Base-by-base conservation (phyloP, 202 grass and related monocot species). In the Bolboschoenoplectus hybrid region DNA sequence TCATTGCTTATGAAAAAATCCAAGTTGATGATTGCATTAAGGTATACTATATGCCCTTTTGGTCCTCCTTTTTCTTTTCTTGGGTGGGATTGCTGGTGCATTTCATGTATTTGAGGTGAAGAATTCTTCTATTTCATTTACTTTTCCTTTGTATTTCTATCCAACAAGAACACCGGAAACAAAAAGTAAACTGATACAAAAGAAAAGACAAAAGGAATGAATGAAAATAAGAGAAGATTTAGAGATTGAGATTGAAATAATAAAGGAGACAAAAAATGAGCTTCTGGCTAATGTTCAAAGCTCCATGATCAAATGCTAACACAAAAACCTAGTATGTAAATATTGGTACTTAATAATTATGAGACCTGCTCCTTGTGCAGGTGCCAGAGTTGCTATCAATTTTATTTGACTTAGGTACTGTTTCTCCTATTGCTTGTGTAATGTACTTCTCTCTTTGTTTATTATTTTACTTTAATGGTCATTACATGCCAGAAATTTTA, bases 341-440 rank as follows among this genome's bases (percentile, higher is more conserved):
- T 52, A 76, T 14, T 53, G 34, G 19, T 76, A 38, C 19, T 55
- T 36, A 7, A 7, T 52, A 50, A 79, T 81, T 17, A 51, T 87
- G 55, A 51, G 36, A 70, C 16, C 85, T 92, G 69, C 7, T 67
- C 49, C 61, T 19, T 89, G 26, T 95, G 90, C 85, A 98, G 95
- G 93, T 91, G 87, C 90, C 93, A 67, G 95, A 95, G 53, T 76
- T 98, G 49, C 91, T 98, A 83, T 67, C 67, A 82, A 84, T 94
- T 36, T 87, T 98, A 82, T 98, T 98, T 63, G 87, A 93, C 51
- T 84, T 95, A 95, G 95, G 95, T 98, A 95, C 62, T 81, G n/a
- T 50, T 40, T 19, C 19, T 45, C 35, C 39, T 55, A 56, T n/a
- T 86, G 60, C 26, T 75, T 17, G 45, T 74, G 7, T 41, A 74